These are phyloP conservation scores for Apiospora marii DNA, from an alignment of 2,329 filamentous ascomycete species.

Conservation along the genomic window DNA sequence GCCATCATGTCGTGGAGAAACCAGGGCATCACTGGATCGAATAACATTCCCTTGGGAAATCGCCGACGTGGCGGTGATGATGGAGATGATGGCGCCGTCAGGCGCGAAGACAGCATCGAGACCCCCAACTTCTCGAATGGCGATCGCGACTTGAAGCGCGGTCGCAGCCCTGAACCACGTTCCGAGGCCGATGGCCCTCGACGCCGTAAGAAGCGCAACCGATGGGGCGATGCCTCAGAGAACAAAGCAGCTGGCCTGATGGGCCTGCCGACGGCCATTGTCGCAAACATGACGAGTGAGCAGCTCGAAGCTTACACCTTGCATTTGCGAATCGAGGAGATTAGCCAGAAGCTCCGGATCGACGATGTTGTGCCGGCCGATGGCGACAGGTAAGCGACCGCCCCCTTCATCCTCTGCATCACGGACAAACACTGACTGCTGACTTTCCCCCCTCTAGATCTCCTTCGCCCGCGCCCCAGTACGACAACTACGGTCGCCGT, in stretches of 20 bases:
- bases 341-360: slow-evolving; percentile 98
- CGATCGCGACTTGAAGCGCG: slow-evolving; percentile 76
- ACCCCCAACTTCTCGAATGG: slow-evolving; percentile 45
- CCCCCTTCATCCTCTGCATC: background rate
- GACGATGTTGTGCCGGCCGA: slow-evolving; percentile 98
- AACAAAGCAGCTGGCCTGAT: slow-evolving; percentile 99
- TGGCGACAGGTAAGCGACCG: slow-evolving; percentile 80
- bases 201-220: slow-evolving; percentile 96
- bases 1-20: slow-evolving; percentile 70
- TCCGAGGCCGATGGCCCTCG: slow-evolving; percentile 77
- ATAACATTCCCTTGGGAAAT: slow-evolving; percentile 94
- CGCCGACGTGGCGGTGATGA: slow-evolving; percentile 80
- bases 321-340: slow-evolving; percentile 97
- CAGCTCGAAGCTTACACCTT: slow-evolving; percentile 97
- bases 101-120: slow-evolving; percentile 32
- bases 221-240: slow-evolving; percentile 96
- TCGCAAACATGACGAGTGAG: slow-evolving; percentile 97
- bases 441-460: slow-evolving; percentile 65
- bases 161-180: slow-evolving; percentile 89
- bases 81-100: slow-evolving; percentile 42
- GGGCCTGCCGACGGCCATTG: slow-evolving; percentile 95
- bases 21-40: slow-evolving; percentile 93
- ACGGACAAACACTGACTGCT: background rate
- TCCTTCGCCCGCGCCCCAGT: slow-evolving; percentile 93
- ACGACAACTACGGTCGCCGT: slow-evolving; percentile 99